These are phyloP conservation scores for Chionographis japonica DNA, from an alignment of 106 monocot genomes.

Conservation along the genomic window DNA sequence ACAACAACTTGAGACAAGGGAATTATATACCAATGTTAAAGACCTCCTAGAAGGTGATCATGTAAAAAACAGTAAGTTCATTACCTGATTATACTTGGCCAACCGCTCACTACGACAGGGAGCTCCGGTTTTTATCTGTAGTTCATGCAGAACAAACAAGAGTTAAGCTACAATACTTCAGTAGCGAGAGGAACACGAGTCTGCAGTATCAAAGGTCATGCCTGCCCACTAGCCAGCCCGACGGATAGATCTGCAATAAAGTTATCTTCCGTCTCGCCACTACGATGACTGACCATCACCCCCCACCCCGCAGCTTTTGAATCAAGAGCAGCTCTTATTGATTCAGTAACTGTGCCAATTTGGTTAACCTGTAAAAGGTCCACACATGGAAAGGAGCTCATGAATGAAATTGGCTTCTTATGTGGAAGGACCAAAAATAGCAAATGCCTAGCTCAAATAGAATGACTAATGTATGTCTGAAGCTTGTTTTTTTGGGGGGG, in stretches of 20 bases:
- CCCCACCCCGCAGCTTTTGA: constrained; percentile 99
- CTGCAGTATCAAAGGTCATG: constrained; percentile 8
- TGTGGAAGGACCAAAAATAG: background rate
- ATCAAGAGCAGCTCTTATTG: constrained; percentile 86
- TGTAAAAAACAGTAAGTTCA: background rate
- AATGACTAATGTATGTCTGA: no score
- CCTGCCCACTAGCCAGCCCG: constrained; percentile 92
- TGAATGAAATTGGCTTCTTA: background rate
- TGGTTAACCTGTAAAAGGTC: constrained; percentile 78
- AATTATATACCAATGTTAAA: background rate
- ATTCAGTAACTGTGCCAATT: constrained; percentile 91
- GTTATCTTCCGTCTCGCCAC: constrained; percentile 98
- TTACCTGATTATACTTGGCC: constrained; percentile 96
- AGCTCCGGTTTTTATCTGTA: constrained; percentile 97
- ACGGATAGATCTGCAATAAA: constrained; percentile 97
- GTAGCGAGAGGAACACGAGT: background rate
- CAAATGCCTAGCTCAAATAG: no score
- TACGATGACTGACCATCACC: constrained; percentile 98
- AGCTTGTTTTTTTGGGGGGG: no score
- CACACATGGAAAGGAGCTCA: background rate
- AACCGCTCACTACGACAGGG: constrained; percentile 93
- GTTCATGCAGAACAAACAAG: background rate
- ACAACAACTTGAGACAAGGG: no score
- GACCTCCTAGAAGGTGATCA: background rate
- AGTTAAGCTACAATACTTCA: background rate